Evolutionary conservation across 1,284 basidiomycete genomes (phyloP).

Genomic region (Uromyces viciae-fabae): DNA sequence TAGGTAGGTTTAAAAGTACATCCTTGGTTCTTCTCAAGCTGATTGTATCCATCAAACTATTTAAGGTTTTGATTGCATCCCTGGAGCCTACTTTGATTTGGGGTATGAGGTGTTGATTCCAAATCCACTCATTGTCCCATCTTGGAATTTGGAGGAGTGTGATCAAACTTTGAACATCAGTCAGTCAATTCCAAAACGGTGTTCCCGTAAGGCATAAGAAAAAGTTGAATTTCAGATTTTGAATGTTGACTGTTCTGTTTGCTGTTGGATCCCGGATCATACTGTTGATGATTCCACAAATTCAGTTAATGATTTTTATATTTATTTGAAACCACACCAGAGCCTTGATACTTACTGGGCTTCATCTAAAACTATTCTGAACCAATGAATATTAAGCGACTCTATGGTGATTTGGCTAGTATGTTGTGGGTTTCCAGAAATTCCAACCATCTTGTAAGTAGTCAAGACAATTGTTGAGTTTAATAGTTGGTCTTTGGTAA

Average conservation of each 20-base stretch:
- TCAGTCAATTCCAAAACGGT: neutral
- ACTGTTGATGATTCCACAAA: neutral
- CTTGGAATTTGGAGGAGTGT: neutral
- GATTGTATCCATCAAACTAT: neutral
- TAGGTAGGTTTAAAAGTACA: neutral
- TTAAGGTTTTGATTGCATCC: neutral
- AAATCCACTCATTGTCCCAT: neutral
- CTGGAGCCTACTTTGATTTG: neutral
- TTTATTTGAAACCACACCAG: neutral
- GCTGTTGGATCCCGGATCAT: neutral
- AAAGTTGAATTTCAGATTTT: neutral
- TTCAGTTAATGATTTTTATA: neutral
- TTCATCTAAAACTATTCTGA: neutral
- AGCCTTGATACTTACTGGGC: neutral
- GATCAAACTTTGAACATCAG: neutral
- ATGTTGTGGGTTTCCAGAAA: neutral
- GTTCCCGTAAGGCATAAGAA: slow-evolving; percentile 3
- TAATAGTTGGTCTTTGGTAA: neutral
- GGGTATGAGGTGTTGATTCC: neutral
- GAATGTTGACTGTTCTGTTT: neutral
- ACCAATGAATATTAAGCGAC: neutral
- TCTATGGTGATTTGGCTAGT: neutral
- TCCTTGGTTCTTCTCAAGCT: neutral
- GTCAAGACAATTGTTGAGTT: neutral
- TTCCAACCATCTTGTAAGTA: neutral